Percentiles rank a stretch among this genome's conserved stretches.
These are phyloP conservation scores for Serendipita sp. DNA, from an alignment of 768 basidiomycete genomes.

Conservation along the genomic window DNA sequence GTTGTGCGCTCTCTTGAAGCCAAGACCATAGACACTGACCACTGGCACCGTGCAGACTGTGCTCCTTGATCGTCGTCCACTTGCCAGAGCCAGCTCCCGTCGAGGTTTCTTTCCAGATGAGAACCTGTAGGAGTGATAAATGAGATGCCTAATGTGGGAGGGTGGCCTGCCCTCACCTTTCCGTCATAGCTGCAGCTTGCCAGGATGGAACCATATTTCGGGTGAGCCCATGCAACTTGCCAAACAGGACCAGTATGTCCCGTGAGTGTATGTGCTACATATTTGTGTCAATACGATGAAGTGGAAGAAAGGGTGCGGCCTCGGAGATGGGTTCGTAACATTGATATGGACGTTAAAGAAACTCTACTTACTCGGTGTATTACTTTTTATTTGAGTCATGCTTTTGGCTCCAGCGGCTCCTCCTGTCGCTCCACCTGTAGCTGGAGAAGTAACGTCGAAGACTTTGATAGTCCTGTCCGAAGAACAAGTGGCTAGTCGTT, in stretches of 20 bases:
- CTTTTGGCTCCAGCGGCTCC: slow-evolving; percentile 55
- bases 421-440: slow-evolving; percentile 29
- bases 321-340: no score
- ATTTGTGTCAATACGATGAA: no score
- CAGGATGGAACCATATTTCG: slow-evolving; percentile 90
- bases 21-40: no score
- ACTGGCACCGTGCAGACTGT: slow-evolving; percentile 82
- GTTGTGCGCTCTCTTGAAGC: neutral
- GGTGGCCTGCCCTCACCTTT: slow-evolving; percentile 44
- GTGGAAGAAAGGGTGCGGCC: no score
- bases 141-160: no score
- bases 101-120: slow-evolving; percentile 85
- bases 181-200: slow-evolving; percentile 99
- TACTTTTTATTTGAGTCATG: slow-evolving; percentile 53
- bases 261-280: slow-evolving; percentile 18
- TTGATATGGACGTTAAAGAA: neutral
- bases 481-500: slow-evolving; percentile 90
- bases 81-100: slow-evolving; percentile 38
- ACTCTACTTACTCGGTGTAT: neutral
- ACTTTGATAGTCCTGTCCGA: slow-evolving; percentile 90
- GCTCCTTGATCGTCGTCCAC: slow-evolving; percentile 94
- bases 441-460: slow-evolving; percentile 47
- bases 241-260: slow-evolving; percentile 93
- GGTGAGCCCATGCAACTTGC: slow-evolving; percentile 98
- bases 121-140: no score